phyloP scores from a whole-genome alignment of 1,284 basidiomycete species.

The Retiboletus flavoniger region DNA sequence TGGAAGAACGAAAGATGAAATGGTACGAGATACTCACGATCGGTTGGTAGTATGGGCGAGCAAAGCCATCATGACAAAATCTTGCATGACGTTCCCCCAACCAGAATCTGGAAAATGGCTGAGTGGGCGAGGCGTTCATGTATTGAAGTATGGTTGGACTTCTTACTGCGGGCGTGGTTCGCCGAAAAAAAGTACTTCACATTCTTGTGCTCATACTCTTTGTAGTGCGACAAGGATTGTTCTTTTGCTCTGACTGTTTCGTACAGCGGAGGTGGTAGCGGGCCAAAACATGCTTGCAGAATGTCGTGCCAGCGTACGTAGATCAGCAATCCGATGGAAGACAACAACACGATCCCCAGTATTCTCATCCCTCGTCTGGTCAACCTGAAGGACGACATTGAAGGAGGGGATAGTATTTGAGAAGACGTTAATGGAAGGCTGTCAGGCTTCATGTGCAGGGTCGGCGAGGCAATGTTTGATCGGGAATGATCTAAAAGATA shows the following conservation, averaged over 20 bases:
- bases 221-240: conserved; percentile 23
- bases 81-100: conserved; percentile 46
- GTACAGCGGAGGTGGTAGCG: conserved; percentile 11
- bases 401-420: neutral
- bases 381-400: conserved; percentile 24
- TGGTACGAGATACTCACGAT: conserved; percentile 30
- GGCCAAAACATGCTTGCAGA: neutral
- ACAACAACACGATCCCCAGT: conserved; percentile 14
- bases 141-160: neutral
- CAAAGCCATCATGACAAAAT: conserved; percentile 36
- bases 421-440: neutral
- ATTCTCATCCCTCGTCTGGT: conserved; percentile 27
- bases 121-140: neutral
- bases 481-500: neutral
- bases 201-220: conserved; percentile 19
- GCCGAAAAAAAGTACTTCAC: conserved; percentile 32
- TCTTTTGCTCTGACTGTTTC: conserved; percentile 17
- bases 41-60: conserved; percentile 35
- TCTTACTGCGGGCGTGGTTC: conserved; percentile 31
- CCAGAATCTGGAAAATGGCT: conserved; percentile 33
- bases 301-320: conserved; percentile 11
- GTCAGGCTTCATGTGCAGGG: neutral
- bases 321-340: conserved; percentile 5
- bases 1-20: neutral
- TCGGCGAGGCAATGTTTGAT: neutral